Conservation (phyloP, 2,329 filamentous ascomycete species). For the Nectriaceae sp. region DNA sequence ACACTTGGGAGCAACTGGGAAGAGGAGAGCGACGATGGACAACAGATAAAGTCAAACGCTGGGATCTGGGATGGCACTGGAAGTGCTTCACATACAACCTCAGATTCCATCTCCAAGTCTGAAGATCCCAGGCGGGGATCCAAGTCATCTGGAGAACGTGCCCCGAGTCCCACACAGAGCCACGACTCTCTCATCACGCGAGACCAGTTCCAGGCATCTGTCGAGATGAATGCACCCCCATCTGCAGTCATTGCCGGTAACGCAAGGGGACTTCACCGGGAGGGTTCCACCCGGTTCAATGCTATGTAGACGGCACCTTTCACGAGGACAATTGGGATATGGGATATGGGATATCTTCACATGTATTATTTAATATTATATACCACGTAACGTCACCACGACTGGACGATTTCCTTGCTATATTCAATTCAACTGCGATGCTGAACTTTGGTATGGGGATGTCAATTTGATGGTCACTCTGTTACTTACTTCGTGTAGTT, state of each 20-base stretch:
- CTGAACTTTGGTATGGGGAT: no score
- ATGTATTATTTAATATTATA: no score
- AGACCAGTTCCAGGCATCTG: slow-evolving; percentile 18
- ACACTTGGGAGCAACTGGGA: slow-evolving; percentile 25
- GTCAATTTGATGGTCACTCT: no score
- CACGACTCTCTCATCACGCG: slow-evolving; percentile 29
- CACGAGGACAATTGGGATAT: no score
- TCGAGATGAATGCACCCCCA: slow-evolving; percentile 10
- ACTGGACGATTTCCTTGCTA: no score
- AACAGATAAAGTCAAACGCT: slow-evolving; percentile 22
- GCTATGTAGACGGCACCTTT: background rate
- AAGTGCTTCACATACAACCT: slow-evolving; percentile 17
- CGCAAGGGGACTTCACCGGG: slow-evolving; percentile 17
- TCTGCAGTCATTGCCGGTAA: slow-evolving; percentile 18
- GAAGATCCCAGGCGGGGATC: slow-evolving; percentile 7
- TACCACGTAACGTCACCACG: no score
- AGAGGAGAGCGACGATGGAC: slow-evolving; percentile 21
- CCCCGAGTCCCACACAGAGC: slow-evolving; percentile 28
- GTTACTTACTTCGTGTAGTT: no score
- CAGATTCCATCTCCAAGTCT: slow-evolving; percentile 20
- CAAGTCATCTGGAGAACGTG: slow-evolving; percentile 18
- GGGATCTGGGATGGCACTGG: slow-evolving; percentile 25
- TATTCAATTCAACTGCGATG: no score
- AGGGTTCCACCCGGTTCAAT: background rate
- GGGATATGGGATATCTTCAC: no score